Base-by-base conservation (phyloP, 805 yeast species). In the Danielia oregonensis region DNA sequence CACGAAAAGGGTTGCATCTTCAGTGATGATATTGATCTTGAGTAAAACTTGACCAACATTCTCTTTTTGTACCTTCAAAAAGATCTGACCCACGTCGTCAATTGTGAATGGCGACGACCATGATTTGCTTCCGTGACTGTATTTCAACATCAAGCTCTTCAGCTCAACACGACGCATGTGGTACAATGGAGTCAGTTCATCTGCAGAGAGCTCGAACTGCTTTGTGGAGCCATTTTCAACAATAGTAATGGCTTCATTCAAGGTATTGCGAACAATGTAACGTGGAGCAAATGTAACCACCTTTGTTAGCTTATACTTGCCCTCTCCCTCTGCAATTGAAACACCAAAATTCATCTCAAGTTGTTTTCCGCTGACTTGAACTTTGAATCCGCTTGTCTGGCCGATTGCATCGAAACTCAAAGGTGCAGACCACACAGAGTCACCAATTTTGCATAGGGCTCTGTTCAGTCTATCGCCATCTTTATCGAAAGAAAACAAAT, bases 51-150 rank as follows among this genome's bases (percentile, higher is more conserved):
- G 94, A 0, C 86, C 86, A 10, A 73, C 63, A n/a, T 72, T 72
- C 18, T 72, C 76, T 36, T 76, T 79, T 40, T 72, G 67, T 2
- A 87, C 74, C 46, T 91, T 84, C 44, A 93, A 66, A 52, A 75
- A 84, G 0, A 83, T 63, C 37, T 84, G 82, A 4, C 98, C 99
- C 30, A 88, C 73, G 49, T 91, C 95, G 33, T 82, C 78, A 44
- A 93, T 76, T 13, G 73, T 71, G 54, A 94, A 87, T 1, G 97
- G 94, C 0, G 96, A 79, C 0, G 97, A 85, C 95, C 95, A 87
- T 19, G 72, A 67, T 2, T 80, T 63, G 6, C 71, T 67, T 5
- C 72, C 61, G 4, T 79, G 82, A 5, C 74, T 55, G 39, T 80
- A 78, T 33, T 82, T 75, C 14, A 85, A 44, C 46, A 73, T 58